Evolutionary conservation across 1,284 basidiomycete species (phyloP).

Genomic region (Chalciporus sp.): DNA sequence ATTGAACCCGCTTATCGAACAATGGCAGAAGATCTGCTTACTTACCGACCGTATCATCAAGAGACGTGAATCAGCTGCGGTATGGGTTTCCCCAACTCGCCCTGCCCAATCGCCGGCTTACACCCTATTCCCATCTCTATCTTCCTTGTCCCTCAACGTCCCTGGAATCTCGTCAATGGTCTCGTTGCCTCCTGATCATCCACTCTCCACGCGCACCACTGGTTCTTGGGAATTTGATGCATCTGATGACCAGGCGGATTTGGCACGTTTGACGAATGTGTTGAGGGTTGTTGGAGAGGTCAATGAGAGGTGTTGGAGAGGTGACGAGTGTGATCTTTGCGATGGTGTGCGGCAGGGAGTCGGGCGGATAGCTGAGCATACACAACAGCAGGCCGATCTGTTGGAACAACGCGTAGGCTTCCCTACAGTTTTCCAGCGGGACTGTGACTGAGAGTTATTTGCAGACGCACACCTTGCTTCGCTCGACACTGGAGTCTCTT

Average conservation of each 20-base stretch:
- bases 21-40: constrained; percentile 88
- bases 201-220: constrained; percentile 28
- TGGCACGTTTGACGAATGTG: constrained; percentile 80
- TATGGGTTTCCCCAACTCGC: constrained; percentile 70
- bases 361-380: constrained; percentile 66
- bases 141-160: constrained; percentile 33
- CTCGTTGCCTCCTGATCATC: constrained; percentile 28
- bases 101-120: constrained; percentile 67
- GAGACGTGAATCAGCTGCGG: constrained; percentile 85
- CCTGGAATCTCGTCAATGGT: constrained; percentile 18
- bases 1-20: constrained; percentile 77
- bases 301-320: constrained; percentile 76
- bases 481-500: constrained; percentile 70
- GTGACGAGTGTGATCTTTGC: constrained; percentile 80
- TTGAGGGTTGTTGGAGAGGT: constrained; percentile 79
- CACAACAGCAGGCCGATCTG: constrained; percentile 75
- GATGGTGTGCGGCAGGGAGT: constrained; percentile 79
- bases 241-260: constrained; percentile 66
- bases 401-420: constrained; percentile 73
- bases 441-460: constrained; percentile 1
- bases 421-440: neutral
- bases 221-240: constrained; percentile 23
- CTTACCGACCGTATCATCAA: constrained; percentile 84
- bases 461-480: constrained; percentile 59
- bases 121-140: constrained; percentile 51